Conservation (phyloP, 2,329 filamentous ascomycete genomes). For the Elsinoe batatas region DNA sequence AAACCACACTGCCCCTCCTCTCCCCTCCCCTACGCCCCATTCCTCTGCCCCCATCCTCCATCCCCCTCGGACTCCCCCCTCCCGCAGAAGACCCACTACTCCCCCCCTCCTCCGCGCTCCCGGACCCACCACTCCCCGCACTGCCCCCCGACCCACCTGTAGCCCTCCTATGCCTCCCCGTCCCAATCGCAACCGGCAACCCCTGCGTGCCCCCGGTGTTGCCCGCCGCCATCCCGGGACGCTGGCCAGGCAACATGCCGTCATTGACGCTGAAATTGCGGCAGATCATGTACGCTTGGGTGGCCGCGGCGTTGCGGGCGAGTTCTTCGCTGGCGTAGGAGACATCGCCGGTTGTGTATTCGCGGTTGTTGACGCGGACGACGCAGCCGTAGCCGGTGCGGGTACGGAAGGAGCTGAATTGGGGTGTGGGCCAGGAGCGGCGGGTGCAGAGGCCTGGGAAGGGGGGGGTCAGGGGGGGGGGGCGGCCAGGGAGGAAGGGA, state of each 20-base stretch:
- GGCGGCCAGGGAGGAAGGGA: too few species aligned
- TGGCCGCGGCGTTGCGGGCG: slow-evolving; percentile 86
- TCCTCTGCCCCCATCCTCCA: not conserved
- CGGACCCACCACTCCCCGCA: not conserved
- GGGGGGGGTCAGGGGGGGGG: not conserved
- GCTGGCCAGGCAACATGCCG: slow-evolving; percentile 62
- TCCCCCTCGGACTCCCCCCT: slow-evolving; percentile 1
- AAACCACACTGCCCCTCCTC: slow-evolving; percentile 4
- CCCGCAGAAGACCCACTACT: not conserved
- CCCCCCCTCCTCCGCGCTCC: not conserved
- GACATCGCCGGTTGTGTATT: slow-evolving; percentile 77
- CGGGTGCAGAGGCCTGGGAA: slow-evolving; percentile 83
- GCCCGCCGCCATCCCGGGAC: slow-evolving; percentile 39
- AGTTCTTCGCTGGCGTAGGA: slow-evolving; percentile 72
- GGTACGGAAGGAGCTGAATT: slow-evolving; percentile 72
- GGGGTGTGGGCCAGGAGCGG: slow-evolving; percentile 84
- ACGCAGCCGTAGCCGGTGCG: slow-evolving; percentile 74
- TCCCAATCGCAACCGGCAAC: slow-evolving; percentile 54
- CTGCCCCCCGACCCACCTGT: not conserved
- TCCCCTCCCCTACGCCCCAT: not conserved
- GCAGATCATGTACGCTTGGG: slow-evolving; percentile 95
- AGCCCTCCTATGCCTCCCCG: slow-evolving; percentile 34
- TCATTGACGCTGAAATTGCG: slow-evolving; percentile 95
- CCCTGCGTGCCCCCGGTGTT: slow-evolving; percentile 45
- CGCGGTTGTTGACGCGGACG: slow-evolving; percentile 88